phyloP scores from a whole-genome alignment of 2,329 filamentous ascomycete genomes.

The Beauveria scarabaeidicola region DNA sequence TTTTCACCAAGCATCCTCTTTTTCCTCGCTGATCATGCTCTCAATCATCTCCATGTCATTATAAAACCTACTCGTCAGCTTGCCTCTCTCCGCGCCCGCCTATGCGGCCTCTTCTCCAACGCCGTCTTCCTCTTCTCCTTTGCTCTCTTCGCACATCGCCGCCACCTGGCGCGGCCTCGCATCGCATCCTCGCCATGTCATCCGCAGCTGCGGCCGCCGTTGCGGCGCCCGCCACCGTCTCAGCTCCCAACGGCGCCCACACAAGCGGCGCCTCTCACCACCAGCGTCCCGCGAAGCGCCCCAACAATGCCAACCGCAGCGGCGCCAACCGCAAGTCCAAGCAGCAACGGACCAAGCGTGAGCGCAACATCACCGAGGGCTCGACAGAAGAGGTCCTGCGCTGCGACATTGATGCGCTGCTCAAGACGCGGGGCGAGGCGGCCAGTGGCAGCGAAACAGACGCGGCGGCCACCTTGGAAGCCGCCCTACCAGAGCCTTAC shows the following conservation, averaged over 20 bases:
- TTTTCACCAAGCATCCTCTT: not conserved
- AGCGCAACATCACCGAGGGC: conserved; percentile 52
- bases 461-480: not conserved
- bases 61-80: not conserved
- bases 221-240: not conserved
- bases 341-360: conserved; percentile 47
- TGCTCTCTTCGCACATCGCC: not conserved
- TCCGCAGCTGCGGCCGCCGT: not conserved
- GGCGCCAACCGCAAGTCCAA: conserved; percentile 21
- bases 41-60: not conserved
- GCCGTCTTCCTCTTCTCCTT: not conserved
- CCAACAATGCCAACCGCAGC: conserved; percentile 4
- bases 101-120: not conserved
- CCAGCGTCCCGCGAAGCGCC: conserved; percentile 6
- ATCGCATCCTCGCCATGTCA: conserved; percentile 5
- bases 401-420: conserved; percentile 50
- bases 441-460: conserved; percentile 16
- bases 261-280: not conserved
- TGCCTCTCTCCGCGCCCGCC: not conserved
- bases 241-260: not conserved
- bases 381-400: conserved; percentile 59
- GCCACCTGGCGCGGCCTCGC: not conserved
- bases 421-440: conserved; percentile 32
- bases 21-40: not conserved
- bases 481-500: conserved; percentile 53